A percentile compares a stretch with the other conserved stretches of the same genome.
phyloP scores from a whole-genome alignment of 139 green algal genomes.

The Chloropicon primus region DNA sequence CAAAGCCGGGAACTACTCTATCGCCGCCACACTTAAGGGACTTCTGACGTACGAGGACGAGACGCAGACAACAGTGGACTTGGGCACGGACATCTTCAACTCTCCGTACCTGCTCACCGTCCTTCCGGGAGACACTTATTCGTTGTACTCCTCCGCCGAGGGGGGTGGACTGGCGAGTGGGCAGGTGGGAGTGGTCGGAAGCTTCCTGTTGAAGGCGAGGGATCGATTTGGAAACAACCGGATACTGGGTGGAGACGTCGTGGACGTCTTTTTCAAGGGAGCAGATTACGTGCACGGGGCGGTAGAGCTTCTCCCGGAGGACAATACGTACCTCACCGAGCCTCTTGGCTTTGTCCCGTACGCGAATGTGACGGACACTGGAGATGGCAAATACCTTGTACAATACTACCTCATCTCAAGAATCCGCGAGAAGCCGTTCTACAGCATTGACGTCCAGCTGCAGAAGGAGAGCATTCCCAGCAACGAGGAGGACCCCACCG shows the following conservation, averaged over 20 bases:
- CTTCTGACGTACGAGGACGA: background rate
- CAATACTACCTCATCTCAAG: background rate
- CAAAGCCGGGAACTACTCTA: slow-evolving; percentile 1
- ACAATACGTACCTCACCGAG: background rate
- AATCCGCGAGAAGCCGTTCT: slow-evolving; percentile 5
- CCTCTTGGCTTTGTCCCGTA: background rate
- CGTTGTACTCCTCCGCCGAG: slow-evolving; percentile 1
- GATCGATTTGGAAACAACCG: slow-evolving; percentile 1
- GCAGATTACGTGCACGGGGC: slow-evolving; percentile 3
- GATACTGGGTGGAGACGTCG: background rate
- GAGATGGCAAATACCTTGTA: slow-evolving; percentile 1
- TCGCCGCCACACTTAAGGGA: slow-evolving; percentile 3
- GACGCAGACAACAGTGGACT: background rate
- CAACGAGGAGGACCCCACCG: background rate
- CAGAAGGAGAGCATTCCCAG: background rate
- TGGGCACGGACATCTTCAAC: slow-evolving; percentile 2
- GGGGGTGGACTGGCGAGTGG: background rate
- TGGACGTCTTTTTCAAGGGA: slow-evolving; percentile 1
- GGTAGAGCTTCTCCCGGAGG: background rate
- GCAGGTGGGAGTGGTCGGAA: background rate
- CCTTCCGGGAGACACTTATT: background rate
- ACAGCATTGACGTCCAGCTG: slow-evolving; percentile 1
- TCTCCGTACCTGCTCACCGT: slow-evolving; percentile 5
- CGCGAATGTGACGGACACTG: slow-evolving; percentile 3
- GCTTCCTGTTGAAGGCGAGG: background rate